Percentiles rank a stretch among this genome's conserved stretches.
Evolutionary conservation across 2,329 filamentous ascomycete species (phyloP).

Genomic region (Didymella exigua): DNA sequence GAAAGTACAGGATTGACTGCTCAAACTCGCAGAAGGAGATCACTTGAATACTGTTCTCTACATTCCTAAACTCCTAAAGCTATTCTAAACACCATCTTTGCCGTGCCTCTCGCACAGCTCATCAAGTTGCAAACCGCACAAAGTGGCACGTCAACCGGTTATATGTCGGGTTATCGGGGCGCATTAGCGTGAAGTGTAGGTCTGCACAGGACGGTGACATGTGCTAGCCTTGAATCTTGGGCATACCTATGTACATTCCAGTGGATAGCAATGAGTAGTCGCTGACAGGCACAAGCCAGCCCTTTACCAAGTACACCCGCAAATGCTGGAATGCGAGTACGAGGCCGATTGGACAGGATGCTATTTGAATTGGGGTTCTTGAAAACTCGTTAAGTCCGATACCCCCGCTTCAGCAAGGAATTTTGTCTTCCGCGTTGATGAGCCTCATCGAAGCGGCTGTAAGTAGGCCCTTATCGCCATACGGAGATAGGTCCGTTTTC

Average conservation of each 20-base stretch:
- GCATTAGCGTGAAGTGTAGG: constrained; percentile 2
- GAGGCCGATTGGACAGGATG: not conserved
- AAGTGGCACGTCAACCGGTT: not conserved
- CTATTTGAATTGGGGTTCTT: not conserved
- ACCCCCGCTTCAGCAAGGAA: not conserved
- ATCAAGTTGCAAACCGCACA: not conserved
- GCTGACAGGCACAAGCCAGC: not conserved
- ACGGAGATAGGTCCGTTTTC: not conserved
- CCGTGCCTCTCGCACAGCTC: not conserved
- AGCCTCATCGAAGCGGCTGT: constrained; percentile 2
- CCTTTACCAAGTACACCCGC: not conserved
- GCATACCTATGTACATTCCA: not conserved
- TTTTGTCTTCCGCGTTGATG: not conserved
- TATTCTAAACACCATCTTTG: not conserved
- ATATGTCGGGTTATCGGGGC: constrained; percentile 1
- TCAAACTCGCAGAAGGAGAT: not conserved
- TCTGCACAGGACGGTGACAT: constrained; percentile 2
- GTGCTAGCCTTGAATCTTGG: not conserved
- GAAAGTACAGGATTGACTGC: not conserved
- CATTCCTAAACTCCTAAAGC: not conserved
- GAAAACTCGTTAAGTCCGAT: not conserved
- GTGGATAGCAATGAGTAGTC: not conserved
- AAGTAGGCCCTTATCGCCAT: not conserved
- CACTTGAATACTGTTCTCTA: not conserved
- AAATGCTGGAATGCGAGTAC: not conserved